These are phyloP conservation scores for Ceriops zippeliana DNA, from an alignment of 345 rosid species.

Conservation along the genomic window DNA sequence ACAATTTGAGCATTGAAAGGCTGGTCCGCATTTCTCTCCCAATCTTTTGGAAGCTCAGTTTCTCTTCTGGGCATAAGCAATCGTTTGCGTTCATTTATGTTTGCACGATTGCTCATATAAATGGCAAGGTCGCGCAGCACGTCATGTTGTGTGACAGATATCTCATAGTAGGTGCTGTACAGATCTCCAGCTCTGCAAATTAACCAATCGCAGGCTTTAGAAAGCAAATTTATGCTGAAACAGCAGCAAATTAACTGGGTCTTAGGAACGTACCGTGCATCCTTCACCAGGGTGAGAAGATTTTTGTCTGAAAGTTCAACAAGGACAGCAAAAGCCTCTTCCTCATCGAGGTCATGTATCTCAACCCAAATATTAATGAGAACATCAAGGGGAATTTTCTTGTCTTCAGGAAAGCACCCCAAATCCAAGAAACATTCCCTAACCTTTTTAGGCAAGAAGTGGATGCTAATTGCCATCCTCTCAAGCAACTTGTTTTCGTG, in stretches of 20 bases:
- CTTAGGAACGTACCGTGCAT: slow-evolving; percentile 44
- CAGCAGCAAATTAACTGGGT: neutral
- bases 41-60: slow-evolving; percentile 55
- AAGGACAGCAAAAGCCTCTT: slow-evolving; percentile 59
- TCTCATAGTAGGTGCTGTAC: slow-evolving; percentile 66
- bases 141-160: slow-evolving; percentile 79
- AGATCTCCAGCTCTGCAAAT: slow-evolving; percentile 62
- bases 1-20: slow-evolving; percentile 71
- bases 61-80: slow-evolving; percentile 78
- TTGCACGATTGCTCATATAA: slow-evolving; percentile 43
- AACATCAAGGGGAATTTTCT: slow-evolving; percentile 76
- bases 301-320: slow-evolving; percentile 71
- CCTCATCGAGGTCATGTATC: slow-evolving; percentile 54
- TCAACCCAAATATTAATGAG: slow-evolving; percentile 90
- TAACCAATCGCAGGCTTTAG: slow-evolving; percentile 10
- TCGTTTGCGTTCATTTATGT: slow-evolving; percentile 44
- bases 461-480: slow-evolving; percentile 71
- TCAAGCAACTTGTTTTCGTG: slow-evolving; percentile 65
- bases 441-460: slow-evolving; percentile 43
- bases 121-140: slow-evolving; percentile 86
- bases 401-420: slow-evolving; percentile 97
- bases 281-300: slow-evolving; percentile 80
- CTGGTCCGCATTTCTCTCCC: slow-evolving; percentile 65
- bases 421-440: slow-evolving; percentile 82
- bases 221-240: neutral